Base-by-base conservation (phyloP, 1,284 basidiomycete species). In the Apiotrichum montevideense region DNA sequence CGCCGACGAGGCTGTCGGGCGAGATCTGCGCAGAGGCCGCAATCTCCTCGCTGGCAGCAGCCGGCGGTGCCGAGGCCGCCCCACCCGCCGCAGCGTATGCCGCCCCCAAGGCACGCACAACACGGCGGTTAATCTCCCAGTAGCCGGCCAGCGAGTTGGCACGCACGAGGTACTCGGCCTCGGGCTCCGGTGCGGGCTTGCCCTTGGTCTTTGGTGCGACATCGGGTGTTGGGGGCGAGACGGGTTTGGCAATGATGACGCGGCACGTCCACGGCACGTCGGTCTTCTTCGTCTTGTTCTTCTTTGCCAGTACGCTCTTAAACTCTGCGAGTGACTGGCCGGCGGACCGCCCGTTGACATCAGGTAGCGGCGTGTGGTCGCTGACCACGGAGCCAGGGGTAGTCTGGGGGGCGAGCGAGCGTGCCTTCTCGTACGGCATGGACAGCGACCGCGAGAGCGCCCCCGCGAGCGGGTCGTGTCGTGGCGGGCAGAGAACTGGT, bases 91-190 rank as follows among this genome's bases (percentile, higher is more conserved):
- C 45, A 9, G 58, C 59, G 58, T 64, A 64, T 53, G 56, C 64
- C 21, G 55, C 63, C 11, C 52, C 60, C 6, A 57, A 46, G 29
- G 53, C 46, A 33, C 69, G 66, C 8, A 77, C 63, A 51, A 69
- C 65, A 48, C 71, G 60, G 6, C 88, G 81, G 69, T 93, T 96
- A 59, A 88, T 80, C 66, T 94, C 91, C 64, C 91, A 80, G 69
- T 90, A 93, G 1, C 84, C 81, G 14, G 85, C 82, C 14, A 96
- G 77, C n/a, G 84, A 90, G 71, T 96, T 95, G 2, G 87, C 85
- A 35, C 94, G 83, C 39, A 87, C 83, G 3, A 89, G 82, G 47
- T 83, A 78, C 42, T 79, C 75, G 3, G 80, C 77, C 53, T 80
- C 79, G 63, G 88, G 84, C 7, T 56, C 51, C 3, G 53, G 37